Conservation (phyloP, 2,329 filamentous ascomycete genomes). For the Pseudogymnoascus sp. region DNA sequence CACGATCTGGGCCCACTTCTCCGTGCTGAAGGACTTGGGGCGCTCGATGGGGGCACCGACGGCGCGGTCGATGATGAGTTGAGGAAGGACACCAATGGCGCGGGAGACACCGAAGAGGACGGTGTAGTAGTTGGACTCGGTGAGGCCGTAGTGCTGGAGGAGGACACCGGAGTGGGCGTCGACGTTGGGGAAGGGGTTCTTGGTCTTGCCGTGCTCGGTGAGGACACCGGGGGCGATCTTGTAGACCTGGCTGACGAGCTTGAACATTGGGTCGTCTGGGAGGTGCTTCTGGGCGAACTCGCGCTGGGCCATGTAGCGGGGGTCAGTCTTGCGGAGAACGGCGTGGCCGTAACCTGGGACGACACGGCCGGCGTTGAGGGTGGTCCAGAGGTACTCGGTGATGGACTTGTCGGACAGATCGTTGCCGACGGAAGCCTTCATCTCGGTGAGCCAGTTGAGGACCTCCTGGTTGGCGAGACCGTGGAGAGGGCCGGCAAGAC, state of each 20-base stretch:
- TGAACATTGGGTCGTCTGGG: conserved; percentile 98
- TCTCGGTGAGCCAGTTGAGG: conserved; percentile 97
- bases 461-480: conserved; percentile 99
- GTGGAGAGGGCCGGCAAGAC: conserved; percentile 95
- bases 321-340: conserved; percentile 98
- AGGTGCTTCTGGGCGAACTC: conserved; percentile 83
- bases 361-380: conserved; percentile 89
- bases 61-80: conserved; percentile 99
- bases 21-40: conserved; percentile 97
- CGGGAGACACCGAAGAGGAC: conserved; percentile 98
- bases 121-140: conserved; percentile 99
- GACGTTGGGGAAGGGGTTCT: conserved; percentile 99
- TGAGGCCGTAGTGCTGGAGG: conserved; percentile 98
- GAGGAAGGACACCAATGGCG: conserved; percentile 94
- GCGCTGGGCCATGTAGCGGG: conserved; percentile 97
- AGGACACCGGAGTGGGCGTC: conserved; percentile 98
- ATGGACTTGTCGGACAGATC: conserved; percentile 95
- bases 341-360: conserved; percentile 98
- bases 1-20: conserved; percentile 90
- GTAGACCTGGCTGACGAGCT: conserved; percentile 99
- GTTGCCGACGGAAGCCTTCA: conserved; percentile 91
- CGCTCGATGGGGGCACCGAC: conserved; percentile 95
- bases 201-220: conserved; percentile 99
- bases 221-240: conserved; percentile 98
- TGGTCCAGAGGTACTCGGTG: conserved; percentile 98